phyloP scores from a whole-genome alignment of 2,329 filamentous ascomycete genomes.

The Myriosclerotinia curreyana region DNA sequence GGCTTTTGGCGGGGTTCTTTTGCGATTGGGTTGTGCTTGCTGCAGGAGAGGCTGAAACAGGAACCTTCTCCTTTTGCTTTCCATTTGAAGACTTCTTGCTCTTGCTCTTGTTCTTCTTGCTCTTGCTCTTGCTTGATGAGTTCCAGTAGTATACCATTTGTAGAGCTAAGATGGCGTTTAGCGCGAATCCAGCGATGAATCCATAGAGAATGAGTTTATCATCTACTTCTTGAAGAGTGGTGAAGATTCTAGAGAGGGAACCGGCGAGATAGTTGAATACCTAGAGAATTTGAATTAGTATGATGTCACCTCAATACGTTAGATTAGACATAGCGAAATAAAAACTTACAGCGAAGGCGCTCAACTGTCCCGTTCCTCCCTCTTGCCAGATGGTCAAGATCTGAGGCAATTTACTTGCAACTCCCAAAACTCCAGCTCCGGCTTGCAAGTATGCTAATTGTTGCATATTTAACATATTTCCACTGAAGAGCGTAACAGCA shows the following conservation, averaged over 20 bases:
- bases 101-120: conserved; percentile 23
- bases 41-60: conserved; percentile 24
- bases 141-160: conserved; percentile 99
- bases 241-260: conserved; percentile 92
- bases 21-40: conserved; percentile 22
- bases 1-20: conserved; percentile 32
- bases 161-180: conserved; percentile 80
- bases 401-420: conserved; percentile 92
- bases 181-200: conserved; percentile 84
- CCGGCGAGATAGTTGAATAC: conserved; percentile 98
- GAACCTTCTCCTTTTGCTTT: conserved; percentile 43
- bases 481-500: conserved; percentile 67
- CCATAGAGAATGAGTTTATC: conserved; percentile 95
- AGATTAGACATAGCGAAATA: conserved; percentile 6
- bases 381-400: conserved; percentile 81
- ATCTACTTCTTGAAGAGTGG: conserved; percentile 93
- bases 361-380: conserved; percentile 90
- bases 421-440: conserved; percentile 74
- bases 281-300: conserved; percentile 46
- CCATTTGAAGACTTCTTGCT: conserved; percentile 37
- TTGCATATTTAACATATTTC: conserved; percentile 58
- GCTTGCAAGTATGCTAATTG: conserved; percentile 66
- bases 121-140: conserved; percentile 42
- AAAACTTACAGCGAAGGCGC: conserved; percentile 80
- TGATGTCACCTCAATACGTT: not conserved